Conservation (phyloP, 2,329 filamentous ascomycete genomes). For the Kalmusia sp. region DNA sequence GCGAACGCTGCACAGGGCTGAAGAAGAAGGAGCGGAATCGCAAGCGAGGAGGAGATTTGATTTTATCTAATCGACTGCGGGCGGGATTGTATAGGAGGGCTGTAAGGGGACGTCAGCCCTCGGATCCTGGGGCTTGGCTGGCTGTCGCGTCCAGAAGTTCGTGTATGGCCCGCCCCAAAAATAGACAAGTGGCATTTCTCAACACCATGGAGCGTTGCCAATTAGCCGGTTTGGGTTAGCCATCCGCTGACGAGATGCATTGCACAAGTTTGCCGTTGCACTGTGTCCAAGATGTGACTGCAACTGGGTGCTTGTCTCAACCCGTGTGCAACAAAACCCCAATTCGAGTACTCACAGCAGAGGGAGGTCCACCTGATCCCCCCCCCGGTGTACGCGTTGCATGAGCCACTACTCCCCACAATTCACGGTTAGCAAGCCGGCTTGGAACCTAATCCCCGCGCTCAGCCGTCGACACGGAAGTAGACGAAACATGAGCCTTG, state of each 20-base stretch:
- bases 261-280: background rate
- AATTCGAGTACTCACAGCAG: background rate
- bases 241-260: background rate
- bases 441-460: background rate
- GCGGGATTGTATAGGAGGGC: slow-evolving; percentile 6
- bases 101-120: slow-evolving; percentile 16
- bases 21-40: background rate
- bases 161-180: slow-evolving; percentile 6
- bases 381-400: background rate
- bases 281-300: background rate
- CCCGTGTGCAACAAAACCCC: background rate
- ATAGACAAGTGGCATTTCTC: slow-evolving; percentile 5
- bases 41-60: background rate
- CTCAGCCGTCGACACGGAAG: background rate
- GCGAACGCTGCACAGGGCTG: background rate
- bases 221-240: slow-evolving; percentile 7
- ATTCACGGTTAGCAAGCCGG: slow-evolving; percentile 6
- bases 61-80: slow-evolving; percentile 4
- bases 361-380: background rate
- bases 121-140: slow-evolving; percentile 12
- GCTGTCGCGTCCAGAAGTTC: background rate
- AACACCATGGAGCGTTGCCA: slow-evolving; percentile 1
- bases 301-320: background rate
- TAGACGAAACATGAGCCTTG: background rate
- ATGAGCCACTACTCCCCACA: slow-evolving; percentile 11